A percentile compares a stretch with the other conserved stretches of the same genome.
Conservation (phyloP, 129 eudicot species). For the Chrysanthemum lavandulifolium region DNA sequence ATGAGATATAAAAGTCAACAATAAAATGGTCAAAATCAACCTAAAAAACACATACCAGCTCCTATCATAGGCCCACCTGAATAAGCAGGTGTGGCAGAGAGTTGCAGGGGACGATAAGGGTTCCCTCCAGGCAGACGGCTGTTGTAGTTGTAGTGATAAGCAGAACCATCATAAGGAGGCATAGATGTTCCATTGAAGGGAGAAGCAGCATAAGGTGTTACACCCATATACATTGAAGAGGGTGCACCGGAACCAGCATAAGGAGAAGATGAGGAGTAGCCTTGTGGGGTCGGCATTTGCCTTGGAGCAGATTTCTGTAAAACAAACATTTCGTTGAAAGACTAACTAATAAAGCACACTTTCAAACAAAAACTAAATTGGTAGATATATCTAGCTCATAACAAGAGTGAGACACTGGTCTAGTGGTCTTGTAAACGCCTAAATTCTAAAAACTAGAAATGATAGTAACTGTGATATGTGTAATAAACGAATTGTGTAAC, state of each 20-base stretch:
- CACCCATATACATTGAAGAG: slow-evolving; percentile 82
- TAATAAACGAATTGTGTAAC: slow-evolving; percentile 17
- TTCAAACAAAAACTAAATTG: too few relatives aligned
- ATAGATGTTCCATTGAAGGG: slow-evolving; percentile 64
- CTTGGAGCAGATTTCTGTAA: slow-evolving; percentile 77
- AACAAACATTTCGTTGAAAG: slow-evolving; percentile 5
- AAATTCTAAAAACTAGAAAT: background rate
- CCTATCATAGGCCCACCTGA: slow-evolving; percentile 79
- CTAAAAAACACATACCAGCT: slow-evolving; percentile 40
- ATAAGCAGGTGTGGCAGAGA: slow-evolving; percentile 73
- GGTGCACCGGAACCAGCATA: slow-evolving; percentile 69
- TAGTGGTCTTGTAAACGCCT: background rate
- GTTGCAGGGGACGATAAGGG: slow-evolving; percentile 70
- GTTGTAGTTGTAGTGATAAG: slow-evolving; percentile 67
- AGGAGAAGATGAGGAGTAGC: slow-evolving; percentile 65
- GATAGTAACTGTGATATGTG: background rate
- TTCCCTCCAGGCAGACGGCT: slow-evolving; percentile 77
- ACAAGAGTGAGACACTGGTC: background rate
- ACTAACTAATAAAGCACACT: background rate
- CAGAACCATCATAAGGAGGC: slow-evolving; percentile 83
- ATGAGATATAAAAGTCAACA: too few relatives aligned
- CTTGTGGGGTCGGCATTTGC: slow-evolving; percentile 72
- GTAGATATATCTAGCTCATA: slow-evolving; percentile 4
- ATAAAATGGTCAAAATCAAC: too few relatives aligned
- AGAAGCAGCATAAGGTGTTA: slow-evolving; percentile 74